These are phyloP conservation scores for Phoma sp. DNA, from an alignment of 2,329 filamentous ascomycete genomes.

Conservation along the genomic window DNA sequence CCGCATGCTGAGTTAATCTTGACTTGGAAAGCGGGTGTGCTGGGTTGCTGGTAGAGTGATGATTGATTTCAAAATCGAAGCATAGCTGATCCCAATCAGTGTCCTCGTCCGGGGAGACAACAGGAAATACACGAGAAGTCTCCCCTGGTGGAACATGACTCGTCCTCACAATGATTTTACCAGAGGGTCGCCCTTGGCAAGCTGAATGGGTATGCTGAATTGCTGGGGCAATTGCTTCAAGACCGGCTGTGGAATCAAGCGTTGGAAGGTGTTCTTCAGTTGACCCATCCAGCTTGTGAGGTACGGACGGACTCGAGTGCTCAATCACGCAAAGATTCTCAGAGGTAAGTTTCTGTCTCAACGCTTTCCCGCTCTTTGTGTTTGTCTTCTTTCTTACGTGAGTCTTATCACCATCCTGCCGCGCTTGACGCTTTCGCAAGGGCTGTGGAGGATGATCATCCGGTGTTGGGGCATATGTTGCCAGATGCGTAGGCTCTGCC, in stretches of 20 bases:
- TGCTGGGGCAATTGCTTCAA: neutral
- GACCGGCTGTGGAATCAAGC: neutral
- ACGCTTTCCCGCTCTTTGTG: neutral
- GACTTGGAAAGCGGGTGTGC: neutral
- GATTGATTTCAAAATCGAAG: constrained; percentile 6
- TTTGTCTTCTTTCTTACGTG: neutral
- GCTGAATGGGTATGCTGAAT: neutral
- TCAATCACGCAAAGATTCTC: neutral
- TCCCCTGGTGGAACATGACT: neutral
- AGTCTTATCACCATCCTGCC: neutral
- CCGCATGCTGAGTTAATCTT: neutral
- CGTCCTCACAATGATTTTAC: neutral
- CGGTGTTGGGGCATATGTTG: constrained; percentile 19
- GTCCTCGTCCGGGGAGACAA: neutral
- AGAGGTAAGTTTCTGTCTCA: constrained; percentile 20
- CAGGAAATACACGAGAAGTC: neutral
- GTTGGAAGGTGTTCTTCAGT: neutral
- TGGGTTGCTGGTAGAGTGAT: neutral
- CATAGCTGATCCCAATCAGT: constrained; percentile 5
- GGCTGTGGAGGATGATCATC: neutral
- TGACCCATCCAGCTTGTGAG: neutral
- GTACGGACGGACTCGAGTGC: neutral
- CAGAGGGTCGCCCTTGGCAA: neutral
- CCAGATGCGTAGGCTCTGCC: constrained; percentile 27
- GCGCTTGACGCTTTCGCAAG: constrained; percentile 22